Percentiles rank a stretch among this genome's conserved stretches.
Evolutionary conservation across 768 basidiomycete species (phyloP).

Genomic region (Pulveroboletus sp.): DNA sequence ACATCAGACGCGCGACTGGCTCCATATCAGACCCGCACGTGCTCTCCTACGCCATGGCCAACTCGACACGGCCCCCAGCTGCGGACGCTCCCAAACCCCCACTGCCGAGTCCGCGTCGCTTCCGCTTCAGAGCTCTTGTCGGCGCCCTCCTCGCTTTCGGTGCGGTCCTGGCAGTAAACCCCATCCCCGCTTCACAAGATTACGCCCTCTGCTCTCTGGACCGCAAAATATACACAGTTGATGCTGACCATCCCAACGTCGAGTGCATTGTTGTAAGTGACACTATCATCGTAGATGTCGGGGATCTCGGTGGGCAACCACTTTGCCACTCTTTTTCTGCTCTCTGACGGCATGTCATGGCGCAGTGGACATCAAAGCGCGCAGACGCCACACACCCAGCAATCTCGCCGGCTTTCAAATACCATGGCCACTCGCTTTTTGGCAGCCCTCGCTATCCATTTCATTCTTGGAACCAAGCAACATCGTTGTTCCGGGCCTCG

Average conservation of each 20-base stretch:
- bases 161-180: not conserved
- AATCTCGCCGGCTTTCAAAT: conserved; percentile 11
- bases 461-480: conserved; percentile 31
- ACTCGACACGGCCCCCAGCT: not conserved
- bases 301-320: conserved; percentile 41
- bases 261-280: conserved; percentile 59
- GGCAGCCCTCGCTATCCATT: conserved; percentile 18
- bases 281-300: conserved; percentile 43
- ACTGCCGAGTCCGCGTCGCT: not conserved
- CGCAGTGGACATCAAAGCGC: conserved; percentile 21
- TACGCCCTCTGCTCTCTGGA: conserved; percentile 58
- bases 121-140: conserved; percentile 1
- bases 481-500: conserved; percentile 66
- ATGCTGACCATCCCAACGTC: conserved; percentile 44
- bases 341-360: not conserved
- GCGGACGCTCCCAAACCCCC: not conserved
- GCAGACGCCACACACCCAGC: conserved; percentile 2
- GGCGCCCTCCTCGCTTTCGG: conserved; percentile 7
- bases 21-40: not conserved
- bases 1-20: too few species aligned
- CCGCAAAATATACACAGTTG: conserved; percentile 66
- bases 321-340: not conserved
- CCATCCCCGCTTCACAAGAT: conserved; percentile 5
- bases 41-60: not conserved
- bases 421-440: conserved; percentile 22